A percentile compares a stretch with the other conserved stretches of the same genome.
These are phyloP conservation scores for Fusarium mundagurra DNA, from an alignment of 2,329 filamentous ascomycete species.

Conservation along the genomic window DNA sequence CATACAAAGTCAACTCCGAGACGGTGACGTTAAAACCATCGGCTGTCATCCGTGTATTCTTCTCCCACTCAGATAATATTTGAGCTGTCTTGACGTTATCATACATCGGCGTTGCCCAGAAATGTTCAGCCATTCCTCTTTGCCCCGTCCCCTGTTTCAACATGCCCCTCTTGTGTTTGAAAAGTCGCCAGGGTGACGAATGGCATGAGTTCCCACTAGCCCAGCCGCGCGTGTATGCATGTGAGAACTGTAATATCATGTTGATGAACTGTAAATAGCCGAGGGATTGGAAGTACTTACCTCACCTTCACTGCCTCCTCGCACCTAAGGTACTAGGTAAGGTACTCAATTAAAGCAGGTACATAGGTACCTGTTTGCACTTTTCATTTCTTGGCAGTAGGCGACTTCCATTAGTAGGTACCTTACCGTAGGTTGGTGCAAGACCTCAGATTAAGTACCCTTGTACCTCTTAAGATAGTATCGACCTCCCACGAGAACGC, in stretches of 20 bases:
- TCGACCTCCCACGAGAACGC: neutral
- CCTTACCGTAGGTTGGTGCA: no score
- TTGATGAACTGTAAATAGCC: conserved; percentile 7
- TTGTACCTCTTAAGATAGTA: neutral
- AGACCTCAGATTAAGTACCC: neutral
- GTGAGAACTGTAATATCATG: conserved; percentile 27
- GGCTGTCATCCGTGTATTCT: neutral
- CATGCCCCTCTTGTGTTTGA: conserved; percentile 19
- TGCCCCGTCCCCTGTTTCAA: conserved; percentile 11
- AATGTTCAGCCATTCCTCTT: neutral
- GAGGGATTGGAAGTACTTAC: neutral
- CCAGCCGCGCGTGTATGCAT: conserved; percentile 38
- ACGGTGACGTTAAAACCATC: neutral
- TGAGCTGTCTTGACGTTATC: neutral
- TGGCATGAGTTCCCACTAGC: conserved; percentile 10
- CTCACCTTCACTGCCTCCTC: no score
- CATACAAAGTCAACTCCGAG: neutral
- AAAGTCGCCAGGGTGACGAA: conserved; percentile 19
- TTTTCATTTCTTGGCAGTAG: no score
- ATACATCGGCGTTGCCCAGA: neutral
- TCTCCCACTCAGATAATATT: neutral
- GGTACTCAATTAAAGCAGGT: no score
- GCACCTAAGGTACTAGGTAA: no score
- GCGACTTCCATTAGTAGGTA: no score
- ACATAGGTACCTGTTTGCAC: no score